Base-by-base conservation (phyloP, 192 early-diverging fungal genomes). In the Backusella macrospora region DNA sequence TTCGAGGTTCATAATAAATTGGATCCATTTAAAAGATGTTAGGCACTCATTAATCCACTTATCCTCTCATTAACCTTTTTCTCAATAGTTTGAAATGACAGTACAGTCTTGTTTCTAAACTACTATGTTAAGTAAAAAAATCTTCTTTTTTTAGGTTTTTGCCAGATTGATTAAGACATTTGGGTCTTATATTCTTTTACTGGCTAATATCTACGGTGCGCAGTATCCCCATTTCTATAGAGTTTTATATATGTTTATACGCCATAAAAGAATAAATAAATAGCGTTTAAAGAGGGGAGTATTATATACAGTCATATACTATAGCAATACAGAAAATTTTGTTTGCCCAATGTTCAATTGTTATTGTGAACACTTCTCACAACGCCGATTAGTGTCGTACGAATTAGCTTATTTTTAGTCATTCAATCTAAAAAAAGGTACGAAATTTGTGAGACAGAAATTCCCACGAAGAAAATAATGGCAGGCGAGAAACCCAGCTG, bases 321-420 rank as follows among this genome's bases (percentile, higher is more conserved):
- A 21, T 21, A 21, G 52, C 3, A 52, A 18, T 2, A 18, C 21
- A 13, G 21, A 21, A 21, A 9, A n/a, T 9, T 59, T 59, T 26
- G 52, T 59, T 59, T 59, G 52, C 21, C 52, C 52, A 21, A 59
- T 26, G 21, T 26, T 59, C 52, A 23, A 59, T 26, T 52, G 4
- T 59, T 26, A 23, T n/a, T 55, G 18, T 21, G 23, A 13, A 12
- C 23, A 23, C 49, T 55, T 59, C 52, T 59, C 52, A 59, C 52
- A 23, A 59, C 10, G 26, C 26, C 21, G 52, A 59, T 59, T 59
- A 12, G 21, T 26, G 52, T 59, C 21, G 26, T 59, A 59, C 52
- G 10, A 59, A 59, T 59, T 59, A 59, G 10, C 52, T 59, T 59
- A 59, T 59, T 59, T 59, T 59, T 59, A 59, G 52, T 59, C 52